Evolutionary conservation across 352 stramenopile species (phyloP).

Genomic region (Pythium insidiosum): DNA sequence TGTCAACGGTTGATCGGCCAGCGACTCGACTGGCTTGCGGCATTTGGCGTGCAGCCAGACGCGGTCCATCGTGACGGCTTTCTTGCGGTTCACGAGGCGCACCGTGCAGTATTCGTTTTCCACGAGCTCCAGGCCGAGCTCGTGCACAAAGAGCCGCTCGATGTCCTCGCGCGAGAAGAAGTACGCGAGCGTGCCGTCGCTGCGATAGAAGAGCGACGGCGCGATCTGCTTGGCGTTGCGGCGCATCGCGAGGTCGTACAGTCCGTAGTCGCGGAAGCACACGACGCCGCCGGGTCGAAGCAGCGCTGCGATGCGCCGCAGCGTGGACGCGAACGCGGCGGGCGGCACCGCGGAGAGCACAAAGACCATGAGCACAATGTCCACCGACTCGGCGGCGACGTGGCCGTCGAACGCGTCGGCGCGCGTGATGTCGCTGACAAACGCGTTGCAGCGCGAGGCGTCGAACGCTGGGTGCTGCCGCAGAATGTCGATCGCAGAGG

Average conservation of each 20-base stretch:
- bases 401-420: conserved; percentile 47
- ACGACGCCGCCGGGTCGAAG: conserved; percentile 60
- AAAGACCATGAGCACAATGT: conserved; percentile 80
- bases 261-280: conserved; percentile 83
- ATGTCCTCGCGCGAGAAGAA: conserved; percentile 70
- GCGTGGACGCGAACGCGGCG: conserved; percentile 28
- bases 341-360: conserved; percentile 72
- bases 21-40: too few relatives aligned
- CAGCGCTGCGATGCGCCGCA: conserved; percentile 48
- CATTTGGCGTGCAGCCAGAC: conserved; percentile 79
- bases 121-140: conserved; percentile 31
- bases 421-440: conserved; percentile 63
- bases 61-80: conserved; percentile 59
- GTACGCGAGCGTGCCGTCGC: conserved; percentile 67
- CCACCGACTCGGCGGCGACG: conserved; percentile 41
- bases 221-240: conserved; percentile 62
- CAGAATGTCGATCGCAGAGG: conserved; percentile 67
- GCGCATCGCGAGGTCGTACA: conserved; percentile 84
- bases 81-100: conserved; percentile 65
- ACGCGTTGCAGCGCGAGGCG: conserved; percentile 40
- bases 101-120: conserved; percentile 79
- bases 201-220: conserved; percentile 58
- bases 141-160: conserved; percentile 26
- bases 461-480: conserved; percentile 42
- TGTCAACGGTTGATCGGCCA: too few relatives aligned